Evolutionary conservation across 2,329 filamentous ascomycete species (phyloP).

Genomic region (Hypoxylon sp.): DNA sequence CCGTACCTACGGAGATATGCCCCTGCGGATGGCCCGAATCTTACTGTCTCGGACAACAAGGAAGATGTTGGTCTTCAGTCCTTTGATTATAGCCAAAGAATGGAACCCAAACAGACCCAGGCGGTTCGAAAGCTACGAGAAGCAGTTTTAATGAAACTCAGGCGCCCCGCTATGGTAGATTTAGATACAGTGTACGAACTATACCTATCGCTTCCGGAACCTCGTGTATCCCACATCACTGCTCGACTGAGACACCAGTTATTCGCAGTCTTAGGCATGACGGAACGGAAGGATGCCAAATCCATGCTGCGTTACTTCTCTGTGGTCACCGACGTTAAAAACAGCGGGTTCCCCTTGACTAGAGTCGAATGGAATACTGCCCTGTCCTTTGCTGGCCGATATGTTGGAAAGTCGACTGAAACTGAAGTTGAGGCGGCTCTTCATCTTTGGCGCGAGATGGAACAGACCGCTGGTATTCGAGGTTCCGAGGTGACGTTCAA

Average conservation of each 20-base stretch:
- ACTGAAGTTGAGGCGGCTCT: constrained; percentile 74
- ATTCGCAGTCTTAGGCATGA: constrained; percentile 73
- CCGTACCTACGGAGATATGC: constrained; percentile 65
- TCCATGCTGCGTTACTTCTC: constrained; percentile 85
- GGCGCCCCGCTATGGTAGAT: constrained; percentile 52
- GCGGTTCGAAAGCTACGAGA: constrained; percentile 52
- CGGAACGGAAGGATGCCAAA: constrained; percentile 62
- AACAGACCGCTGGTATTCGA: constrained; percentile 70
- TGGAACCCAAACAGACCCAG: constrained; percentile 48
- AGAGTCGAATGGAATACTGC: constrained; percentile 83
- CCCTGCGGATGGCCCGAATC: constrained; percentile 56
- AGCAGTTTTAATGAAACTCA: constrained; percentile 53
- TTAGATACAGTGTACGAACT: constrained; percentile 58
- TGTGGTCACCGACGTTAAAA: constrained; percentile 83
- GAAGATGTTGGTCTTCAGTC: constrained; percentile 59
- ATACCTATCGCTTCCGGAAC: constrained; percentile 61
- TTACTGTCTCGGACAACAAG: constrained; percentile 60
- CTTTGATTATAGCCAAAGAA: constrained; percentile 50
- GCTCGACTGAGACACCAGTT: constrained; percentile 67
- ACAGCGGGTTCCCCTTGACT: constrained; percentile 73
- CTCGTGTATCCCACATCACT: constrained; percentile 60
- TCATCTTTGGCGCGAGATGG: constrained; percentile 89
- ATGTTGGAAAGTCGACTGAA: constrained; percentile 66
- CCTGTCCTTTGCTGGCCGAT: constrained; percentile 79
- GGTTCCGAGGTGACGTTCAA: constrained; percentile 88